Evolutionary conservation across 768 basidiomycete species (phyloP).

Genomic region (Kockovaella imperatae): DNA sequence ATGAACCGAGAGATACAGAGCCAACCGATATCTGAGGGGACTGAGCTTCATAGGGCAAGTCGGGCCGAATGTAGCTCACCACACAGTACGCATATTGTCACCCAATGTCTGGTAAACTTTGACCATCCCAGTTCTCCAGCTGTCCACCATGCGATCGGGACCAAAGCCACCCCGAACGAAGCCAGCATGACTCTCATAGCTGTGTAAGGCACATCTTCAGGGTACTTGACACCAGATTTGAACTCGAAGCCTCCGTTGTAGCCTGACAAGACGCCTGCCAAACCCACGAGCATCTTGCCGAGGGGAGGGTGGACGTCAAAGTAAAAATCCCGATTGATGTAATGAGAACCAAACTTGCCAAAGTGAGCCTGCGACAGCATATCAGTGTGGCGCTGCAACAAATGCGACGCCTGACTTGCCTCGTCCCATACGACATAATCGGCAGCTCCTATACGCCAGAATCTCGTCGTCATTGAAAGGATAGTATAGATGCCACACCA

Average conservation of each 20-base stretch:
- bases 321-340: constrained; percentile 97
- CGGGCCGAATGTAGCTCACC: constrained; percentile 51
- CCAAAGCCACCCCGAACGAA: constrained; percentile 87
- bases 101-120: constrained; percentile 77
- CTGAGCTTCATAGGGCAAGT: background rate
- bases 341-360: constrained; percentile 96
- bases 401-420: constrained; percentile 24
- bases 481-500: constrained; percentile 70
- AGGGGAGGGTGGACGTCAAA: constrained; percentile 98
- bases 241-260: constrained; percentile 90
- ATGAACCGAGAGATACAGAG: constrained; percentile 93
- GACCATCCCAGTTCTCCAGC: constrained; percentile 90
- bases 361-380: constrained; percentile 64
- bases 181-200: constrained; percentile 94
- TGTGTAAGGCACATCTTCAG: constrained; percentile 75
- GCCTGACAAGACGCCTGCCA: constrained; percentile 81
- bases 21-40: constrained; percentile 78
- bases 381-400: background rate
- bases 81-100: constrained; percentile 84
- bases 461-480: constrained; percentile 89
- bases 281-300: constrained; percentile 96
- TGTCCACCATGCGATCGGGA: constrained; percentile 94
- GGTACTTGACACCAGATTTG: constrained; percentile 81
- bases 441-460: constrained; percentile 80
- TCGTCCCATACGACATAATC: constrained; percentile 95